A percentile compares a stretch with the other conserved stretches of the same genome.
These are phyloP conservation scores for Suhomyces coccinellae DNA, from an alignment of 1,139 yeast species.

Conservation along the genomic window DNA sequence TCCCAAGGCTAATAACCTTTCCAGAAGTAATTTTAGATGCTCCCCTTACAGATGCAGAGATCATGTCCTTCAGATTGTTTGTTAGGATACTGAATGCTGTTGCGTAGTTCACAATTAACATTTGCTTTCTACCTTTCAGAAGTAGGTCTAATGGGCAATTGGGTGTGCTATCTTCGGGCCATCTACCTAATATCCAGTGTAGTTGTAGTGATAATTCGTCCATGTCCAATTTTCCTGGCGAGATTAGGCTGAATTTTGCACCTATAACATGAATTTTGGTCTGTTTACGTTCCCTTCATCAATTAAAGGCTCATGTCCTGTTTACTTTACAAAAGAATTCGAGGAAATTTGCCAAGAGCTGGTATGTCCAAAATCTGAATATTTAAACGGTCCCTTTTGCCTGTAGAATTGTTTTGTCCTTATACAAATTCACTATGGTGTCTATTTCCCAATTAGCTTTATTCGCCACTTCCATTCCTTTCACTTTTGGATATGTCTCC, in stretches of 20 bases:
- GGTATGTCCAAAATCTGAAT: neutral
- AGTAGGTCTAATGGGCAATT: no score
- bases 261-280: neutral
- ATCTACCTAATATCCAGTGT: no score
- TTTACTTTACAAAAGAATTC: neutral
- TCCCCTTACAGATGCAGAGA: neutral
- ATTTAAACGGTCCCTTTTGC: neutral
- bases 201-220: no score
- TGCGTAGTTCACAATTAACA: no score
- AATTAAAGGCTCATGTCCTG: neutral
- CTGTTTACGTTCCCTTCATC: neutral
- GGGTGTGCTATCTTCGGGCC: no score
- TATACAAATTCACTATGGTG: neutral
- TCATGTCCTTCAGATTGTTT: neutral
- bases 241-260: neutral
- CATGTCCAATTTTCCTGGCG: no score
- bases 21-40: neutral
- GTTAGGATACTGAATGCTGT: no score
- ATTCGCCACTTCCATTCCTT: slow-evolving; percentile 6
- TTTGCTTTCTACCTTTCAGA: no score
- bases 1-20: neutral
- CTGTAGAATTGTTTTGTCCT: neutral
- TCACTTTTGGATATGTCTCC: slow-evolving; percentile 12
- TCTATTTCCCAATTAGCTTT: slow-evolving; percentile 2
- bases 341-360: neutral